Conservation (phyloP, 257 asterid species). For the Nicotiana knightiana region DNA sequence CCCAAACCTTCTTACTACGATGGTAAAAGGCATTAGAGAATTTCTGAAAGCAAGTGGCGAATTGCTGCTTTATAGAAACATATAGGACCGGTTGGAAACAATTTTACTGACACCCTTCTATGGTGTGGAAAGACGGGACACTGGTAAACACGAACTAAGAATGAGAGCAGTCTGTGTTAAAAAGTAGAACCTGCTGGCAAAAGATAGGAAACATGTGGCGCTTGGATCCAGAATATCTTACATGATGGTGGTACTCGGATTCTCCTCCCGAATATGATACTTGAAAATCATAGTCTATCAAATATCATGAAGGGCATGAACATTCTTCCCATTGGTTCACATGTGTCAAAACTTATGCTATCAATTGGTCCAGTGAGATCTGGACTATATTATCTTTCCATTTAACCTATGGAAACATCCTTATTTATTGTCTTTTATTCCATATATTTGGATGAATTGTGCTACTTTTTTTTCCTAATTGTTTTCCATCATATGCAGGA, state of each 20-base stretch:
- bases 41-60: not conserved
- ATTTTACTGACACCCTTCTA: not conserved
- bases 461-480: not conserved
- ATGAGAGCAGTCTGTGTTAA: slow-evolving; percentile 2
- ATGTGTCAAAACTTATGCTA: not conserved
- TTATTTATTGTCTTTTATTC: not conserved
- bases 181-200: not conserved
- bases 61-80: not conserved
- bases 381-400: not conserved
- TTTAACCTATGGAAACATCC: not conserved
- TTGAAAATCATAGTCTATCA: not conserved
- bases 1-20: not conserved
- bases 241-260: not conserved
- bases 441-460: not conserved
- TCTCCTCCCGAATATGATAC: not conserved
- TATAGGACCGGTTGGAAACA: not conserved
- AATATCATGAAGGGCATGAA: not conserved
- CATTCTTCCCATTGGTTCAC: slow-evolving; percentile 5
- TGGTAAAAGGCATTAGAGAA: not conserved
- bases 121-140: not conserved
- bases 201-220: not conserved
- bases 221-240: not conserved
- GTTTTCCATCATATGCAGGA: not conserved
- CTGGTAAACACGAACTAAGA: not conserved
- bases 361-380: not conserved